Percentiles rank a stretch among this genome's conserved stretches.
phyloP scores from a whole-genome alignment of 2,329 filamentous ascomycete genomes.

The Fusarium mundagurra region DNA sequence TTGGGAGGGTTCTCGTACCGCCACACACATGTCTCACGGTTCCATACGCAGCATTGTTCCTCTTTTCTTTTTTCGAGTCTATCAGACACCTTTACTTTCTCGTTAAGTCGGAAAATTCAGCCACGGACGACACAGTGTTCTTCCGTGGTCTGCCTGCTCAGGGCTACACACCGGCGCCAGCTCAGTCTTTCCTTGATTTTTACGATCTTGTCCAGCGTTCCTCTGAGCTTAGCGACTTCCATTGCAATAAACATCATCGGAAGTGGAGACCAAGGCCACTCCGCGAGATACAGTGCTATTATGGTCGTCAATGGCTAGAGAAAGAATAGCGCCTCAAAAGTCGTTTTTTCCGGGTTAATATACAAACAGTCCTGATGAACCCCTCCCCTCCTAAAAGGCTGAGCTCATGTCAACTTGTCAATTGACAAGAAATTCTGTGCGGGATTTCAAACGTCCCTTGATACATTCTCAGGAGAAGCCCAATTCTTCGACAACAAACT shows the following conservation, averaged over 20 bases:
- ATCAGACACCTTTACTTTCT: background rate
- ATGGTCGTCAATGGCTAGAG: background rate
- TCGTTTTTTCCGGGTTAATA: no score
- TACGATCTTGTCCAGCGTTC: background rate
- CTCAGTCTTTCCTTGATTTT: background rate
- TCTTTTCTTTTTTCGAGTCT: background rate
- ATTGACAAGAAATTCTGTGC: background rate
- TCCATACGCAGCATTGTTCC: background rate
- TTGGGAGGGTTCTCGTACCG: background rate
- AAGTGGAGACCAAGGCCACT: background rate
- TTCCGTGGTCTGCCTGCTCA: background rate
- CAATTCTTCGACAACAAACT: background rate
- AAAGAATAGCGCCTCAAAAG: background rate
- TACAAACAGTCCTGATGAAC: background rate
- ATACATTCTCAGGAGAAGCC: background rate
- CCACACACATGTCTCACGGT: background rate
- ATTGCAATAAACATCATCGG: background rate
- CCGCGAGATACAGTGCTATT: background rate
- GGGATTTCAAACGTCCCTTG: no score
- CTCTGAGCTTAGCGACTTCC: background rate
- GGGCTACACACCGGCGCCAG: background rate
- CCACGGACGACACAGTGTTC: background rate
- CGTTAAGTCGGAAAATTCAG: background rate
- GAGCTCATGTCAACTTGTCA: background rate
- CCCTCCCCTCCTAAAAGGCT: background rate